Evolutionary conservation across 108 stramenopile genomes (phyloP), one percentile per base, ranked within the genome.

Genomic region (Nitzschia putrida): DNA sequence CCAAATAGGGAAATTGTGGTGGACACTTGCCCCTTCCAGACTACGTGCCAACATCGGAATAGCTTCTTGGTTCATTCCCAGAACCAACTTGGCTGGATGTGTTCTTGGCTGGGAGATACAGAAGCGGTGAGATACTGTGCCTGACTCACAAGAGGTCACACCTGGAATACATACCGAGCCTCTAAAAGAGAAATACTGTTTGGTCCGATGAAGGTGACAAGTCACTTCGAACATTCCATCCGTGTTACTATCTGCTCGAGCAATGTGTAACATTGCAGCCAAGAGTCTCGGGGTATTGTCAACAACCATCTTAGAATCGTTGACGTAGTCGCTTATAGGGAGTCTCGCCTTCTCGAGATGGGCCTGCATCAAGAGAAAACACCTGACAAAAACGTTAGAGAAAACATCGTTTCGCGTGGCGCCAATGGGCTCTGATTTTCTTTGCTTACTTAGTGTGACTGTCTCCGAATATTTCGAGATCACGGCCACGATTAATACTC

Each of bases 311-410:
- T 85, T 87, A 29, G 96, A 94, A 77, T 99, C 99, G 66, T 96
- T 98, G 61, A 95, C 83, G 73, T 97, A 99, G 73, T 99, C 98
- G 57, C 87, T 89, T 44, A 99, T 98, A 5, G 99, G 99, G 69
- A 98, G 87, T 40, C 84, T 76, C n/a, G 76, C 72, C 40, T 83
- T 79, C 49, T 82, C 80, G 20, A 97, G 77, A 79, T 88, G 85
- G 7, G 97, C 96, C 67, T 97, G 97, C 29, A 99, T 41, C 47
- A 99, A 85, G 12, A 99, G 81, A 64, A 92, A 97, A 34, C 95
- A 83, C 22, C 61, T 63, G 53, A 58, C 51, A 50, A 7, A 18
- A 3, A 23, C 1, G 42, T 1, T 10, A 20, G 1, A 12, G 40
- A 40, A 41, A 21, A 5, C 23, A 52, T 23, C 18, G 10, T 53